A percentile compares a stretch with the other conserved stretches of the same genome.
Evolutionary conservation across 2,329 filamentous ascomycete species (phyloP).

Genomic region (Penicillium occitanis): DNA sequence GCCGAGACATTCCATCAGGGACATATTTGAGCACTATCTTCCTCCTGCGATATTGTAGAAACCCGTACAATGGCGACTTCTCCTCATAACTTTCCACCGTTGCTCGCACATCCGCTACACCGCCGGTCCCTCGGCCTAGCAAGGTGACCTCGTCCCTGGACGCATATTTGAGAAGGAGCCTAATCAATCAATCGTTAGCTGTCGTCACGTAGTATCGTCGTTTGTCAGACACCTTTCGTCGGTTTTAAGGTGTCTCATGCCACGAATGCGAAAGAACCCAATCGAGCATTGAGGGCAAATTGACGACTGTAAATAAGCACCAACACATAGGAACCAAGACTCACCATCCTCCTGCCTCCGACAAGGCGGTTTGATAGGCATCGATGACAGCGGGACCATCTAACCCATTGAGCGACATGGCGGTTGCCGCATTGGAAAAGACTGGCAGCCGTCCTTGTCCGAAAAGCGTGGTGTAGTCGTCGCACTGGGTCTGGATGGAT

Average conservation of each 20-base stretch:
- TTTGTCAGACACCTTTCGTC: neutral
- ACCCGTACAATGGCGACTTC: slow-evolving; percentile 84
- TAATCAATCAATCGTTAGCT: slow-evolving; percentile 41
- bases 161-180: slow-evolving; percentile 92
- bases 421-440: slow-evolving; percentile 38
- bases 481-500: neutral
- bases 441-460: slow-evolving; percentile 13
- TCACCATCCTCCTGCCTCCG: slow-evolving; percentile 92
- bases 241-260: neutral
- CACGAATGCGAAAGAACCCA: neutral
- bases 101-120: slow-evolving; percentile 78
- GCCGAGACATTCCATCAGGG: slow-evolving; percentile 82
- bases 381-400: slow-evolving; percentile 78
- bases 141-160: slow-evolving; percentile 85
- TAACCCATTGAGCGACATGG: slow-evolving; percentile 95
- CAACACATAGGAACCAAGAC: slow-evolving; percentile 35
- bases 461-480: neutral
- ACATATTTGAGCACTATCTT: slow-evolving; percentile 92
- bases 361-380: slow-evolving; percentile 75
- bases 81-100: slow-evolving; percentile 78
- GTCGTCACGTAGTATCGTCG: slow-evolving; percentile 1
- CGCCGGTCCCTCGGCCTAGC: slow-evolving; percentile 72
- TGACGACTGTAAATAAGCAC: neutral
- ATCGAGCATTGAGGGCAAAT: neutral
- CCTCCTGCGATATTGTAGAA: slow-evolving; percentile 82